Percentiles rank a stretch among this genome's conserved stretches.
phyloP scores from a whole-genome alignment of 805 yeast genomes.

The Metschnikowia proteae region DNA sequence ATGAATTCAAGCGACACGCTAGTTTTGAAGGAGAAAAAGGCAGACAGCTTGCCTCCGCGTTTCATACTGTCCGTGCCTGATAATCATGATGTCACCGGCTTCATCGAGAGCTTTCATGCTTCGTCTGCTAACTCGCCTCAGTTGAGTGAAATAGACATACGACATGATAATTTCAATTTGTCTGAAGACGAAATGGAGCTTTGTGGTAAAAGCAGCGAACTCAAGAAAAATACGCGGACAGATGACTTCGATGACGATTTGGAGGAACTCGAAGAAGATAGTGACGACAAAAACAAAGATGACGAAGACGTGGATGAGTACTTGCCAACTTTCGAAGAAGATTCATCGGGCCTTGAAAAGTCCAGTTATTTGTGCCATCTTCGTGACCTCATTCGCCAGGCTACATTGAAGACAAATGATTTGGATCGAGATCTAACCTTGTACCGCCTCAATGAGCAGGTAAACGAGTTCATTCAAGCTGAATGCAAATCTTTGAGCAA shows the following conservation, averaged over 20 bases:
- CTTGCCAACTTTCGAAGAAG: conserved; percentile 14
- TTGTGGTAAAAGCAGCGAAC: conserved; percentile 21
- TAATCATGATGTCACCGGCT: conserved; percentile 7
- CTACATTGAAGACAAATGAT: conserved; percentile 32
- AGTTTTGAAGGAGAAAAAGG: conserved; percentile 23
- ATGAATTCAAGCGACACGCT: conserved; percentile 31
- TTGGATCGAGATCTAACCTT: conserved; percentile 34
- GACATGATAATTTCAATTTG: conserved; percentile 30
- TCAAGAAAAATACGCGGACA: conserved; percentile 18
- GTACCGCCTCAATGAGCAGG: conserved; percentile 30
- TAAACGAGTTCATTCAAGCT: conserved; percentile 28
- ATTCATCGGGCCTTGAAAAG: conserved; percentile 7
- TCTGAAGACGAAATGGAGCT: conserved; percentile 35
- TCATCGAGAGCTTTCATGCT: conserved; percentile 26
- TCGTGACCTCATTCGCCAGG: conserved; percentile 32
- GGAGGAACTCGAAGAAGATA: conserved; percentile 24
- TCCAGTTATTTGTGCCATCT: conserved; percentile 24
- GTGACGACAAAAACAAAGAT: conserved; percentile 17
- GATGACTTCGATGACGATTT: conserved; percentile 25
- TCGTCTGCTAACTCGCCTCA: conserved; percentile 41
- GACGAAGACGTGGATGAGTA: conserved; percentile 25
- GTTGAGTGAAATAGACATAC: conserved; percentile 29
- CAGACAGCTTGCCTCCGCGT: not conserved
- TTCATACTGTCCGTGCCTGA: conserved; percentile 5
- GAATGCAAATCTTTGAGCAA: conserved; percentile 32